Evolutionary conservation across 1,284 basidiomycete species (phyloP), one percentile per base, ranked within the genome.

Genomic region (Naganishia cerealis): DNA sequence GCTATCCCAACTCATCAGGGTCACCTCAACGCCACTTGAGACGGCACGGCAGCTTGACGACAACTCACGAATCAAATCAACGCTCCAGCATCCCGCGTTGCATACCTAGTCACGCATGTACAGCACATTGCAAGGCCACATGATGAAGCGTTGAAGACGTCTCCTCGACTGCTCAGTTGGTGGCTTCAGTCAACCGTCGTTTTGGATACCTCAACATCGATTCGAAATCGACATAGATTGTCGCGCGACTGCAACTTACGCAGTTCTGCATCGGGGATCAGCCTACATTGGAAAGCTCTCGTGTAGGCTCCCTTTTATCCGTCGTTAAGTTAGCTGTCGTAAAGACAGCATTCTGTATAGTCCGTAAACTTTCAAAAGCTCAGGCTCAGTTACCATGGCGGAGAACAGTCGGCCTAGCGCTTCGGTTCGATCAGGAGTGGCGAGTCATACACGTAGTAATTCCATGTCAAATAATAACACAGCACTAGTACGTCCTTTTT

Each of bases 401-500:
- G 53, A 63, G n/a, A 50, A 38, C 21, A 26, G 38, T 42, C 61
- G 50, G n/a, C 50, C 61, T 39, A 52, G 50, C 15, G 21, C 50
- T 3, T 42, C 50, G 0, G 53, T 39, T 16, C n/a, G 50, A 29
- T 63, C 61, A 54, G 39, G 50, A 24, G 29, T 38, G 21, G 61
- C 50, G 1, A 54, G 50, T 13, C 61, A 63, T 13, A 63, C 61
- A 0, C 61, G 61, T 42, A 63, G 61, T 42, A 63, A 63, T 54
- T 63, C 61, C 10, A 52, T 63, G 16, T 53, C 61, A 8, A 63
- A 63, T 29, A 63, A 63, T 24, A 63, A 63, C 29, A 63, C 61
- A 29, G 61, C 61, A 54, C 38, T 63, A 21, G 61, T 63, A 42
- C 15, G 61, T 63, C 3, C 12, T 43, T 24, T 50, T 24, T 26